Base-by-base conservation (phyloP, 495 filamentous ascomycete genomes). In the Aspergillus kassunensis region DNA sequence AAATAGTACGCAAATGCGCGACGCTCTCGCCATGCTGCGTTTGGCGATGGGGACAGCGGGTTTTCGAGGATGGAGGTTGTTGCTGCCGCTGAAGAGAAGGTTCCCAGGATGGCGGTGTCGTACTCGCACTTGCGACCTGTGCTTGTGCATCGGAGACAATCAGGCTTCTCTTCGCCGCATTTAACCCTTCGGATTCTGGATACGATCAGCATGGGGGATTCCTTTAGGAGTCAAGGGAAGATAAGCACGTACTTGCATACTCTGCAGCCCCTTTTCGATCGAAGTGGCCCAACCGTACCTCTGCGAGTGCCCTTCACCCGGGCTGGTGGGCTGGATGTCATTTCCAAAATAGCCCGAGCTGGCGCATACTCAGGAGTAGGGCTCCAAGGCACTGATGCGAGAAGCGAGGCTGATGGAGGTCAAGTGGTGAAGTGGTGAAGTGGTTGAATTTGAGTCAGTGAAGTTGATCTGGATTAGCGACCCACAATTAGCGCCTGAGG, bases 141-240 rank as follows among this genome's bases (percentile, higher is more conserved):
- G 24, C 62, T 73, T 19, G 62, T 74, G 55, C 76, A 80, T 48
- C 70, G 67, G 1, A 65, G 10, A 57, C 74, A 77, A 7, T 51
- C 35, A 0, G 80, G 81, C 59, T 76, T 80, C 45, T 68, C 65
- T 53, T 84, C 78, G 37, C 79, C 80, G 50, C 80, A 84, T 55
- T 82, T 84, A 25, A 84, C 71, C 45, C 69, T 73, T 48, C 81
- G 72, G 24, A 69, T 67, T 66, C 70, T 71, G 44, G 10, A 45
- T 6, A 23, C 1, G 6, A 3, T 67, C 44, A 62, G n/a, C n/a
- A 31, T 41, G 12, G 12, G 2, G 30, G 16, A 21, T 27, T 24
- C 19, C 9, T 31, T 1, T 24, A 25, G 24, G 39, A 47, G 4
- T 4, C 24, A 27, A 27, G 24, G 24, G n/a, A 45, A 42, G 24